Evolutionary conservation across 140 eudicot species (phyloP).

Genomic region (Oenanthe javanica): DNA sequence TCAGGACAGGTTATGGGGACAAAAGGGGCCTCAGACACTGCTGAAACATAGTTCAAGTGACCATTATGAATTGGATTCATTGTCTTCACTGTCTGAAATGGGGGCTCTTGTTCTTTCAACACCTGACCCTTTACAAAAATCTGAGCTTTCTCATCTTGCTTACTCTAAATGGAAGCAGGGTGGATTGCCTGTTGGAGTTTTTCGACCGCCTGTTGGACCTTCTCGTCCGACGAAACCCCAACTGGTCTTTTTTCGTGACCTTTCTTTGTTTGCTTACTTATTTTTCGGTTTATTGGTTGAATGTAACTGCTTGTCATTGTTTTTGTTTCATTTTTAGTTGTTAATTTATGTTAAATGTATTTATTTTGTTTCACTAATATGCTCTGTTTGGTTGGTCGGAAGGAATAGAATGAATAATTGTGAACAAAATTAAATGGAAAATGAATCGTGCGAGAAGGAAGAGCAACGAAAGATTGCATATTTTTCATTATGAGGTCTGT

Average conservation of each 20-base stretch:
- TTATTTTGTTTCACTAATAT: neutral
- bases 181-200: conserved; percentile 61
- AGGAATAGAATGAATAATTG: neutral
- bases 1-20: conserved; percentile 78
- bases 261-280: neutral
- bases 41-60: neutral
- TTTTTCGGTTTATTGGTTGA: neutral
- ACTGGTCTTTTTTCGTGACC: conserved; percentile 32
- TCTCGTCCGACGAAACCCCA: conserved; percentile 76
- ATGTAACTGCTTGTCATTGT: neutral
- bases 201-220: conserved; percentile 51
- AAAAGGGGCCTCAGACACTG: conserved; percentile 56
- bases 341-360: neutral
- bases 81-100: conserved; percentile 60
- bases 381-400: neutral
- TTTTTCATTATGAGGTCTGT: neutral
- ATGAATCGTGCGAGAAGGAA: neutral
- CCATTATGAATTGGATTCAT: conserved; percentile 4
- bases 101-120: conserved; percentile 72
- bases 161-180: conserved; percentile 46
- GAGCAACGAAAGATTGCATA: neutral
- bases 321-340: neutral
- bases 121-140: conserved; percentile 56
- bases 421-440: neutral
- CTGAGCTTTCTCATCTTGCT: conserved; percentile 73